A percentile compares a stretch with the other conserved stretches of the same genome.
These are phyloP conservation scores for Kodamaea lidongshanica DNA, from an alignment of 805 yeast genomes.

Conservation along the genomic window DNA sequence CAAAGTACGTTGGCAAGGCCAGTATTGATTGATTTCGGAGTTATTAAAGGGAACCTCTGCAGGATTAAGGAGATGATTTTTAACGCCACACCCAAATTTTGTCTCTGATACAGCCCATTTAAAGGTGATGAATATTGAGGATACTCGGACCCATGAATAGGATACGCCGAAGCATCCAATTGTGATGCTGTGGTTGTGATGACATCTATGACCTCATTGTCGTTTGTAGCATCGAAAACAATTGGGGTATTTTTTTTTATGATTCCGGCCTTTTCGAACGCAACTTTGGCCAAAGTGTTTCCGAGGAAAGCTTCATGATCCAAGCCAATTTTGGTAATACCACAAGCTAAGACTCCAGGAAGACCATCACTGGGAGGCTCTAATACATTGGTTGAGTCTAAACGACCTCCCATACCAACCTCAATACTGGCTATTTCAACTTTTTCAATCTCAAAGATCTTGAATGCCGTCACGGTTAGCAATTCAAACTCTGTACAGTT, in stretches of 20 bases:
- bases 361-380: constrained; percentile 15
- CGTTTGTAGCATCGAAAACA: constrained; percentile 69
- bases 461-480: constrained; percentile 78
- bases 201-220: constrained; percentile 41
- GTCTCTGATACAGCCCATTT: constrained; percentile 65
- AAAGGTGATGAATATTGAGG: constrained; percentile 46
- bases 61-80: constrained; percentile 40
- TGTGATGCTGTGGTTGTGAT: constrained; percentile 33
- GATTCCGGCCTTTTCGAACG: constrained; percentile 82
- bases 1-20: constrained; percentile 60
- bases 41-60: constrained; percentile 18
- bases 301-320: constrained; percentile 85
- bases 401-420: constrained; percentile 87
- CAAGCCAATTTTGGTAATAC: constrained; percentile 76
- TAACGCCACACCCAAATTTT: constrained; percentile 65
- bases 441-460: constrained; percentile 53
- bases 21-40: constrained; percentile 27
- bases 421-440: constrained; percentile 82
- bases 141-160: constrained; percentile 16
- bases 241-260: constrained; percentile 56
- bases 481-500: constrained; percentile 87
- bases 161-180: constrained; percentile 21
- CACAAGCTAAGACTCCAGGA: constrained; percentile 52
- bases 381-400: constrained; percentile 83
- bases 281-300: constrained; percentile 54